Evolutionary conservation across 495 filamentous ascomycete species (phyloP).

Genomic region (Penicillium soppii): DNA sequence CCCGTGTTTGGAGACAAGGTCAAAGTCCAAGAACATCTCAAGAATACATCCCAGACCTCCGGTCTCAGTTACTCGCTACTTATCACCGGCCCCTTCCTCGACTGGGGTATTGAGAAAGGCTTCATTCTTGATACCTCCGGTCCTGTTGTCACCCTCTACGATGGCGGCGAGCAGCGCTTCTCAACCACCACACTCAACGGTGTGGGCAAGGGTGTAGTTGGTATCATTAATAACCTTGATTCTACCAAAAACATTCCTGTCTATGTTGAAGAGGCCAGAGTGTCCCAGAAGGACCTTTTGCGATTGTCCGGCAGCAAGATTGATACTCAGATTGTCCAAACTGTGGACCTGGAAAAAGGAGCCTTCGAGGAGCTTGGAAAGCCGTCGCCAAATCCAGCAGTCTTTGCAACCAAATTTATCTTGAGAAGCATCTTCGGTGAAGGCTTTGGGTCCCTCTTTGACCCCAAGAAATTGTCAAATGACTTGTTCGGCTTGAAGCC

Average conservation of each 20-base stretch:
- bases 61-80: conserved; percentile 52
- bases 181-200: conserved; percentile 47
- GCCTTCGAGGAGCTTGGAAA: conserved; percentile 40
- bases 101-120: conserved; percentile 44
- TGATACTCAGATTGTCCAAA: conserved; percentile 34
- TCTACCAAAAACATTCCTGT: conserved; percentile 55
- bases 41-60: conserved; percentile 32
- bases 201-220: conserved; percentile 48
- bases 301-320: conserved; percentile 47
- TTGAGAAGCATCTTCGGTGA: conserved; percentile 43
- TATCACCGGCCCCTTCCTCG: conserved; percentile 51
- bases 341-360: conserved; percentile 42
- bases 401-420: conserved; percentile 39
- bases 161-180: conserved; percentile 53
- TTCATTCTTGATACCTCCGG: conserved; percentile 42
- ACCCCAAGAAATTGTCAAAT: conserved; percentile 29
- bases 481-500: conserved; percentile 36
- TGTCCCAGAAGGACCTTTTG: conserved; percentile 56
- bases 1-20: conserved; percentile 52
- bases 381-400: conserved; percentile 25
- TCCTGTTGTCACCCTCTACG: conserved; percentile 45
- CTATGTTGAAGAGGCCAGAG: conserved; percentile 47
- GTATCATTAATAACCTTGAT: conserved; percentile 48
- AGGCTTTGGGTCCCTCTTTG: conserved; percentile 41
- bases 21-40: conserved; percentile 45